Conservation (phyloP, 768 basidiomycete species). For the Suillus placidus region DNA sequence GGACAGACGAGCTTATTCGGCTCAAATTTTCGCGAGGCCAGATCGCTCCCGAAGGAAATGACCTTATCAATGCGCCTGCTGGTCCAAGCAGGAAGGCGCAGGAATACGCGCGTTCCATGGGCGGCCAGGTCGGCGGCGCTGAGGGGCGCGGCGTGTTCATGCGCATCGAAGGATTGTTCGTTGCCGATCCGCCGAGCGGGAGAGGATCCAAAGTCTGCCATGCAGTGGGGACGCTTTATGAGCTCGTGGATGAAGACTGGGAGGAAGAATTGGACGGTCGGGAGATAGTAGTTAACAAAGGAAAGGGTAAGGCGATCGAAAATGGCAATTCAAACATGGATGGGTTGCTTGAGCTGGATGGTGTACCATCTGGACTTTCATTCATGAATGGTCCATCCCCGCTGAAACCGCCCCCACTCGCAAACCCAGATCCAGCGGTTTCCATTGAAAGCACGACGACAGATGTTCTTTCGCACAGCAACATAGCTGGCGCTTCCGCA, state of each 20-base stretch:
- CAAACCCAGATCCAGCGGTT: constrained; percentile 32
- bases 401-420: constrained; percentile 32
- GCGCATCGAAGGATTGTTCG: constrained; percentile 64
- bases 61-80: constrained; percentile 61
- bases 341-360: constrained; percentile 15
- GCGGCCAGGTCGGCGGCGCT: constrained; percentile 47
- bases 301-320: constrained; percentile 37
- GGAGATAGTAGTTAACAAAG: constrained; percentile 18
- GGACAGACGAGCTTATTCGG: constrained; percentile 83
- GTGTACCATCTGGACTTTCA: constrained; percentile 5
- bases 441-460: constrained; percentile 23
- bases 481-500: constrained; percentile 18
- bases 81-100: constrained; percentile 46
- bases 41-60: constrained; percentile 66
- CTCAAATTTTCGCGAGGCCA: constrained; percentile 69
- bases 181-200: constrained; percentile 53
- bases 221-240: constrained; percentile 74
- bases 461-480: constrained; percentile 17
- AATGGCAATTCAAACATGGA: background rate
- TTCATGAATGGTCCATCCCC: constrained; percentile 28
- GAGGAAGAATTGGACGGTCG: constrained; percentile 38
- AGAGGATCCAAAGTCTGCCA: constrained; percentile 60
- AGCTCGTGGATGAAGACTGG: constrained; percentile 78
- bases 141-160: constrained; percentile 70
- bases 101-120: constrained; percentile 27